These are phyloP conservation scores for Nemania sp. DNA, from an alignment of 2,329 filamentous ascomycete species.

Conservation along the genomic window DNA sequence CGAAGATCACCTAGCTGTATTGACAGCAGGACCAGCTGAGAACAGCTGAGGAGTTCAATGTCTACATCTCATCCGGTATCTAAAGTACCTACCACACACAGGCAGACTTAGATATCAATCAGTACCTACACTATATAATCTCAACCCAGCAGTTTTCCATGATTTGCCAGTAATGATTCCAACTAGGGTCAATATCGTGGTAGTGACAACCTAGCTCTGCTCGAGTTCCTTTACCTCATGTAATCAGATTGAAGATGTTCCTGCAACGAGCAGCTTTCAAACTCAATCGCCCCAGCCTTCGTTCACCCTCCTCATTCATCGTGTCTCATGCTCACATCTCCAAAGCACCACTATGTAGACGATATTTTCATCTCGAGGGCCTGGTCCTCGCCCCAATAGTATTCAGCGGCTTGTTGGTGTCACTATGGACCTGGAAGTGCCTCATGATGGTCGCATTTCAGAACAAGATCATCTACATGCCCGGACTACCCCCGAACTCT, in stretches of 20 bases:
- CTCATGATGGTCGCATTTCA: slow-evolving; percentile 77
- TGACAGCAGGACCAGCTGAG: too few relatives aligned
- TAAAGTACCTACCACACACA: too few relatives aligned
- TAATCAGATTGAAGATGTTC: not conserved
- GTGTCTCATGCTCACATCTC: slow-evolving; percentile 30
- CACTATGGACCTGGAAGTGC: slow-evolving; percentile 70
- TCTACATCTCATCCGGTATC: too few relatives aligned
- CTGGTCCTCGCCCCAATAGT: slow-evolving; percentile 67
- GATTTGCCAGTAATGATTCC: too few relatives aligned
- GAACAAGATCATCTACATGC: slow-evolving; percentile 83
- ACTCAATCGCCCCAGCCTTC: slow-evolving; percentile 25
- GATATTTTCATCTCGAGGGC: slow-evolving; percentile 44
- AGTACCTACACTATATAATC: too few relatives aligned
- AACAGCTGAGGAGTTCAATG: too few relatives aligned
- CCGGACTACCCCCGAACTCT: slow-evolving; percentile 72
- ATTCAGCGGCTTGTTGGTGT: slow-evolving; percentile 67
- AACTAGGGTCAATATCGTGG: too few relatives aligned
- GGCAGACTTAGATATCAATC: too few relatives aligned
- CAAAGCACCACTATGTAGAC: slow-evolving; percentile 31
- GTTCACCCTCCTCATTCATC: slow-evolving; percentile 12
- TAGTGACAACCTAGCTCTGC: too few relatives aligned
- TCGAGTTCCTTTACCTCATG: not conserved
- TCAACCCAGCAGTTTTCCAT: too few relatives aligned
- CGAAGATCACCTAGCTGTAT: too few relatives aligned
- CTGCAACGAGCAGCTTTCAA: slow-evolving; percentile 22